phyloP scores from a whole-genome alignment of 2,329 filamentous ascomycete genomes.

The Diaporthe sp. region DNA sequence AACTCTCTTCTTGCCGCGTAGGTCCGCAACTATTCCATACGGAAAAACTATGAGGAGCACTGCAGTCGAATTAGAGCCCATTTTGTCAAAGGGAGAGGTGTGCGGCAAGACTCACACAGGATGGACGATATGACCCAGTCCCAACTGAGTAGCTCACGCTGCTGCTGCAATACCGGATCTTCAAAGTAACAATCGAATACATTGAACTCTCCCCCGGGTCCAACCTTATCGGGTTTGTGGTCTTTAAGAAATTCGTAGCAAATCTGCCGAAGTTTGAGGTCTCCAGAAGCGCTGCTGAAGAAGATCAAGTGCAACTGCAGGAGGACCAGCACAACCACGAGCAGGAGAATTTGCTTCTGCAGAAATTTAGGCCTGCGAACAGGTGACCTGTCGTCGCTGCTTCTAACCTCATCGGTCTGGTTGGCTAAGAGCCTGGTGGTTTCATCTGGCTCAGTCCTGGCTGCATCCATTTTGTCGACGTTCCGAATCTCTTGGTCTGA shows the following conservation, averaged over 20 bases:
- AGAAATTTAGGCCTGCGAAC: not conserved
- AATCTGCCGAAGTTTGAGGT: not conserved
- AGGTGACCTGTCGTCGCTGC: not conserved
- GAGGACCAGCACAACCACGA: not conserved
- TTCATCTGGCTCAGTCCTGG: not conserved
- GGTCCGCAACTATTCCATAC: not conserved
- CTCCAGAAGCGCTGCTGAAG: not conserved
- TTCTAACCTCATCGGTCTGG: not conserved
- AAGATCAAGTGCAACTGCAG: not conserved
- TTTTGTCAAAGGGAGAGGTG: no score
- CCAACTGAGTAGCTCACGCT: not conserved
- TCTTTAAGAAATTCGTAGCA: not conserved
- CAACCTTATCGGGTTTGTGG: not conserved
- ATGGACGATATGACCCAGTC: not conserved
- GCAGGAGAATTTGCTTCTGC: not conserved
- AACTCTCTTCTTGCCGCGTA: not conserved
- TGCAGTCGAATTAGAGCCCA: not conserved
- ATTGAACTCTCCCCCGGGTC: not conserved
- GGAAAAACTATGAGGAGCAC: conserved; percentile 2
- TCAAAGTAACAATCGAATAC: not conserved
- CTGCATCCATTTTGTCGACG: not conserved
- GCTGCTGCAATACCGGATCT: not conserved
- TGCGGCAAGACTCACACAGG: not conserved
- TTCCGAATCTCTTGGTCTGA: not conserved
- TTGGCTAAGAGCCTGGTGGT: not conserved